Percentiles rank a stretch among this genome's conserved stretches.
phyloP scores from a whole-genome alignment of 73 alveolate genomes.

The Diophrys sp. region DNA sequence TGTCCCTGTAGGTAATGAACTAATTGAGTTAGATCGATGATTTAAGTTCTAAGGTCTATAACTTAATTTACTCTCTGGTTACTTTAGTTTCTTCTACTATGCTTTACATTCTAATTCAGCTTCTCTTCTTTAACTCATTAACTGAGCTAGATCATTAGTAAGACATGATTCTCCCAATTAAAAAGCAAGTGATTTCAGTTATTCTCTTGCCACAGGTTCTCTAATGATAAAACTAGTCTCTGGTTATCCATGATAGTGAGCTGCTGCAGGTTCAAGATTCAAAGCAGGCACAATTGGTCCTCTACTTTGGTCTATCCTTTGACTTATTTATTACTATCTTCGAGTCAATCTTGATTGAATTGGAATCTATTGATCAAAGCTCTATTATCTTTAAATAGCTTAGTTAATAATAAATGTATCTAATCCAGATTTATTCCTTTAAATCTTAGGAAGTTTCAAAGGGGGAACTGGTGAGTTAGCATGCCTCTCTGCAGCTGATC shows the following conservation, averaged over 20 bases:
- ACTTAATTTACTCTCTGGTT: background rate
- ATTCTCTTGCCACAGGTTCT: slow-evolving; percentile 61
- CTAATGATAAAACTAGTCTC: slow-evolving; percentile 31
- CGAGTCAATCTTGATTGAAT: slow-evolving; percentile 14
- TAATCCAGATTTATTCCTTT: background rate
- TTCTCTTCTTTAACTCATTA: slow-evolving; percentile 84
- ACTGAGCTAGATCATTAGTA: slow-evolving; percentile 85
- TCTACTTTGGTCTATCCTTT: slow-evolving; percentile 5
- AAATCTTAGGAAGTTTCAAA: background rate
- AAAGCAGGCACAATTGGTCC: background rate
- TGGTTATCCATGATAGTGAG: background rate
- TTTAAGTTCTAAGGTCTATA: background rate
- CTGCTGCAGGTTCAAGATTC: background rate
- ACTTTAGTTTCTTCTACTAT: slow-evolving; percentile 9
- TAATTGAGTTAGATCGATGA: background rate
- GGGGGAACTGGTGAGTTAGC: background rate
- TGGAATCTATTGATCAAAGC: slow-evolving; percentile 32
- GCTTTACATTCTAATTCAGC: slow-evolving; percentile 73
- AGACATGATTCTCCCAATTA: slow-evolving; percentile 90
- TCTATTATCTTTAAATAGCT: background rate
- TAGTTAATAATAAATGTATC: background rate
- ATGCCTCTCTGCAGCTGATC: background rate
- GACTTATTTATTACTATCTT: slow-evolving; percentile 17
- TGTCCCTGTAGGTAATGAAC: background rate
- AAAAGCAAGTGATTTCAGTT: slow-evolving; percentile 76